These are phyloP conservation scores for Asterionellopsis glacialis DNA, from an alignment of 108 stramenopile genomes.

Conservation along the genomic window DNA sequence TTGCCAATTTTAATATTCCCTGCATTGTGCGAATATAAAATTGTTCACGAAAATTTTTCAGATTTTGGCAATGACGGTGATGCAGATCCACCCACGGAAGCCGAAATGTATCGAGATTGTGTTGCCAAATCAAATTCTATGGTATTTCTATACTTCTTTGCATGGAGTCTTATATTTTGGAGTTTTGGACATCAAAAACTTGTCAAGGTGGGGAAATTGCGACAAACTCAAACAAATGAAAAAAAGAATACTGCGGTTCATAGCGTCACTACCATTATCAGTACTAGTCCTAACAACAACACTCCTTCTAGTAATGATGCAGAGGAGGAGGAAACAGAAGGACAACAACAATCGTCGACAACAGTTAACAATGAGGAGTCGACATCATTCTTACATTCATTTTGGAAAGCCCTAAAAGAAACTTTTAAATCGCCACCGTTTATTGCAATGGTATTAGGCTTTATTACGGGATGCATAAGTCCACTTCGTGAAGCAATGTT, in stretches of 20 bases:
- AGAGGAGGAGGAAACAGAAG: no score
- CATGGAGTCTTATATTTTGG: slow-evolving; percentile 58
- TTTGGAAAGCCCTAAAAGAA: slow-evolving; percentile 25
- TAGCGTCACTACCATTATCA: no score
- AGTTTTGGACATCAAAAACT: slow-evolving; percentile 48
- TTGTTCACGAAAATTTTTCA: slow-evolving; percentile 50
- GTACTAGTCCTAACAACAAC: no score
- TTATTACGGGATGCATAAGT: slow-evolving; percentile 65
- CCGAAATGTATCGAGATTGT: slow-evolving; percentile 29
- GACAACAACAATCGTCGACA: slow-evolving; percentile 5
- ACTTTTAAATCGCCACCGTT: slow-evolving; percentile 52
- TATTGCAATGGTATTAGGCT: slow-evolving; percentile 55
- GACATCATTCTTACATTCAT: slow-evolving; percentile 8
- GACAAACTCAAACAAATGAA: background rate
- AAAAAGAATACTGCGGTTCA: no score
- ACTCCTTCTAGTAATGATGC: no score
- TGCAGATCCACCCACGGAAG: background rate
- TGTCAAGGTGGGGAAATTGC: slow-evolving; percentile 13
- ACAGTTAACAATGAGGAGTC: background rate
- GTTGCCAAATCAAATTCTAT: slow-evolving; percentile 52
- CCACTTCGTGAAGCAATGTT: slow-evolving; percentile 63
- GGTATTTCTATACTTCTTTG: slow-evolving; percentile 73
- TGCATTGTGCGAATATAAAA: slow-evolving; percentile 63
- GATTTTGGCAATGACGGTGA: slow-evolving; percentile 2
- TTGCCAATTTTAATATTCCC: slow-evolving; percentile 76